Evolutionary conservation across 2,329 filamentous ascomycete species (phyloP).

Genomic region (Ophiosphaerella korrae): DNA sequence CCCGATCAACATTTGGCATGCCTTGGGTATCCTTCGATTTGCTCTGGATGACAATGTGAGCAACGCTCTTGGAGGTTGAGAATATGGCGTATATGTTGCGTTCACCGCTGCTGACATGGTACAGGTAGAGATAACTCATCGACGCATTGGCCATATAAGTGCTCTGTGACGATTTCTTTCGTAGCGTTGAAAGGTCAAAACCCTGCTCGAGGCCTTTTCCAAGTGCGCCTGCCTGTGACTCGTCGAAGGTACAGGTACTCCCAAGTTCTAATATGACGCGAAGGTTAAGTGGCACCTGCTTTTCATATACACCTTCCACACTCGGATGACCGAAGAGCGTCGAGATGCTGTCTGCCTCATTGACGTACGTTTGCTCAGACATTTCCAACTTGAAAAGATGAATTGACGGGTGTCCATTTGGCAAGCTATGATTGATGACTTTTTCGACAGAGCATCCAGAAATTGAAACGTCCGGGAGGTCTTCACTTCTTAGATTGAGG

Average conservation of each 20-base stretch:
- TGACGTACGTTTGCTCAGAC: slow-evolving; percentile 83
- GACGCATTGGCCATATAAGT: slow-evolving; percentile 77
- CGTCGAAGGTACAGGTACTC: slow-evolving; percentile 90
- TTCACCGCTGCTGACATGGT: slow-evolving; percentile 89
- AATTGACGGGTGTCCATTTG: slow-evolving; percentile 91
- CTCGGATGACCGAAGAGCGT: slow-evolving; percentile 88
- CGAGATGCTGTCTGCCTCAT: slow-evolving; percentile 81
- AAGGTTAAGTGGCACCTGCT: slow-evolving; percentile 83
- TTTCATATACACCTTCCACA: slow-evolving; percentile 97
- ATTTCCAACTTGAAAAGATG: slow-evolving; percentile 95
- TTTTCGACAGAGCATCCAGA: slow-evolving; percentile 88
- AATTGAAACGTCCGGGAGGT: slow-evolving; percentile 86
- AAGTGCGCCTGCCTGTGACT: slow-evolving; percentile 84
- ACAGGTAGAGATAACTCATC: slow-evolving; percentile 87
- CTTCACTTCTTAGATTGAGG: slow-evolving; percentile 85
- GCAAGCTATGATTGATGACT: slow-evolving; percentile 87
- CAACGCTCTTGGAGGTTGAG: slow-evolving; percentile 78
- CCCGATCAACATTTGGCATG: slow-evolving; percentile 85
- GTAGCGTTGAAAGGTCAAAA: slow-evolving; percentile 81
- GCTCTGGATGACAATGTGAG: slow-evolving; percentile 87
- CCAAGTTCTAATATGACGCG: slow-evolving; percentile 88
- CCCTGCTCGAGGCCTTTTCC: slow-evolving; percentile 92
- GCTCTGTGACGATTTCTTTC: slow-evolving; percentile 67
- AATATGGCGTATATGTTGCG: slow-evolving; percentile 93
- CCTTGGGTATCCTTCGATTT: slow-evolving; percentile 80